Evolutionary conservation across 495 filamentous ascomycete genomes (phyloP).

Genomic region (Tuber calosporum): DNA sequence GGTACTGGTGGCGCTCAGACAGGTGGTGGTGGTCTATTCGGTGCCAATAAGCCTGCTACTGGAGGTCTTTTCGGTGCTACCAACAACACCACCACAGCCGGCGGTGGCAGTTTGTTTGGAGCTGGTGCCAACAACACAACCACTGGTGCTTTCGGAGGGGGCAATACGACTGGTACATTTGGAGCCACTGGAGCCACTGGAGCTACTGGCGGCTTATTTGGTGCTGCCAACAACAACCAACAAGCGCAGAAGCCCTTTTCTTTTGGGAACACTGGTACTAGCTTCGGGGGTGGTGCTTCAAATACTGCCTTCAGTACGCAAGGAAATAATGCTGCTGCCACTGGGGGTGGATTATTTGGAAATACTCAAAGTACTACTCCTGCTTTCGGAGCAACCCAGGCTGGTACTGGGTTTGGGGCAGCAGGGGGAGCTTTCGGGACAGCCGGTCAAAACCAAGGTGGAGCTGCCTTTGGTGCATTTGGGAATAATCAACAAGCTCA

Average conservation of each 20-base stretch:
- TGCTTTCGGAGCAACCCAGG: constrained; percentile 37
- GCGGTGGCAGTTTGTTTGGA: constrained; percentile 53
- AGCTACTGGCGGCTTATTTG: constrained; percentile 43
- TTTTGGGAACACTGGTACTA: constrained; percentile 31
- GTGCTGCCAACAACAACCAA: constrained; percentile 30
- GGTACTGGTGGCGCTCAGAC: constrained; percentile 48
- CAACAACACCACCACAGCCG: constrained; percentile 45
- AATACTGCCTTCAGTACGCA: constrained; percentile 56
- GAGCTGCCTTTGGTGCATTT: constrained; percentile 42
- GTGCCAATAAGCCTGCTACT: constrained; percentile 45
- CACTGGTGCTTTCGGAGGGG: constrained; percentile 37
- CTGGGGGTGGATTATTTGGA: constrained; percentile 49
- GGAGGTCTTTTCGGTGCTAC: constrained; percentile 48
- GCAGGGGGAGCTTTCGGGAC: constrained; percentile 42
- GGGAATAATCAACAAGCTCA: constrained; percentile 40
- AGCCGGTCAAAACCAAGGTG: constrained; percentile 43
- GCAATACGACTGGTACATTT: constrained; percentile 42
- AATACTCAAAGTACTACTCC: constrained; percentile 41
- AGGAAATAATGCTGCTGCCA: constrained; percentile 40
- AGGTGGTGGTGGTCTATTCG: constrained; percentile 47
- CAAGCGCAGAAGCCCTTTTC: constrained; percentile 35
- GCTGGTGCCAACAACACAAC: constrained; percentile 42
- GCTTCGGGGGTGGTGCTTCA: constrained; percentile 41
- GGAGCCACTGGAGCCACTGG: constrained; percentile 41
- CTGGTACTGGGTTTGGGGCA: constrained; percentile 35